Conservation (phyloP, 208 protist species). For the Crithidia fasciculata region DNA sequence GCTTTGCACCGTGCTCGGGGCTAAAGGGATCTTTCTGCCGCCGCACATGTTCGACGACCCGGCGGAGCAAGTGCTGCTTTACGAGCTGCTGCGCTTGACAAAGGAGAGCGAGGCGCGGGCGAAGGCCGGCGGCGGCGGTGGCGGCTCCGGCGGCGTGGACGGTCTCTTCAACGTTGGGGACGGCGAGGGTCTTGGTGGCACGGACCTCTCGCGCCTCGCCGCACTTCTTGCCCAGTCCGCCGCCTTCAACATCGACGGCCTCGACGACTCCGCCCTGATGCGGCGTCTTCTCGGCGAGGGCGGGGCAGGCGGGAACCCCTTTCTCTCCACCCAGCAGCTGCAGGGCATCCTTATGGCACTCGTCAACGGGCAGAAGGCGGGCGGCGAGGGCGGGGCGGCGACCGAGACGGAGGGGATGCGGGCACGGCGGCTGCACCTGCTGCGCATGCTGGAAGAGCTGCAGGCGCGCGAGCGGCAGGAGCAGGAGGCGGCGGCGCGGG, state of each 20-base stretch:
- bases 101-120: slow-evolving; percentile 24
- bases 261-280: slow-evolving; percentile 64
- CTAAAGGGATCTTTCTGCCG: slow-evolving; percentile 52
- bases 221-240: slow-evolving; percentile 58
- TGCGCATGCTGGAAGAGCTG: slow-evolving; percentile 36
- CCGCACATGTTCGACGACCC: slow-evolving; percentile 43
- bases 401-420: slow-evolving; percentile 45
- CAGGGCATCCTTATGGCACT: slow-evolving; percentile 53
- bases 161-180: slow-evolving; percentile 44
- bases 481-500: background rate
- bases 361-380: slow-evolving; percentile 7
- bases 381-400: background rate
- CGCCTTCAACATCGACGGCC: slow-evolving; percentile 57
- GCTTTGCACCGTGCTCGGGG: slow-evolving; percentile 45
- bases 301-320: slow-evolving; percentile 8
- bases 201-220: slow-evolving; percentile 38
- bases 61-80: slow-evolving; percentile 47
- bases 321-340: slow-evolving; percentile 46
- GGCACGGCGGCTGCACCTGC: slow-evolving; percentile 44
- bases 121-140: background rate
- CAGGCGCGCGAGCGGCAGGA: slow-evolving; percentile 25
- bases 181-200: slow-evolving; percentile 40
- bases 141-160: slow-evolving; percentile 1
- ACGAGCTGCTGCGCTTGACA: slow-evolving; percentile 52
- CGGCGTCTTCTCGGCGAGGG: slow-evolving; percentile 46